phyloP scores from a whole-genome alignment of 345 rosid species.

The Melastoma malabathricum region DNA sequence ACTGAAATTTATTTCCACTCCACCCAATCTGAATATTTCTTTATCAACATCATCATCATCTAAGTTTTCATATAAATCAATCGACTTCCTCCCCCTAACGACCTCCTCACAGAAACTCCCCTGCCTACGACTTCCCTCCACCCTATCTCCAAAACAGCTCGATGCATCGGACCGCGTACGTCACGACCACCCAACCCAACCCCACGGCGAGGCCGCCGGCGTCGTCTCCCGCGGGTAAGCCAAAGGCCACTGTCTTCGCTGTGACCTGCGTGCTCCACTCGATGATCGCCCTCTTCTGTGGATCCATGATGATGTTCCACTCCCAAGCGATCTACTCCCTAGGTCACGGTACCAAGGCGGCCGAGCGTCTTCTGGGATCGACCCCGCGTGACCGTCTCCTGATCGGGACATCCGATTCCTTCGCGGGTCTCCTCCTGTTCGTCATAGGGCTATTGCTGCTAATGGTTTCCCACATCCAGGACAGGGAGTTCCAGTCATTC shows the following conservation, averaged over 20 bases:
- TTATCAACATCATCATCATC: too few species aligned
- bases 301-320: slow-evolving; percentile 60
- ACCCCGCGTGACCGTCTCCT: slow-evolving; percentile 60
- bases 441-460: slow-evolving; percentile 46
- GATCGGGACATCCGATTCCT: slow-evolving; percentile 61
- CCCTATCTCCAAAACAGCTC: too few species aligned
- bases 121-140: too few species aligned
- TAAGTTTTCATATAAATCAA: too few species aligned
- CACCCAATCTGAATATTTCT: too few species aligned
- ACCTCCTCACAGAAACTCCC: too few species aligned
- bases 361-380: slow-evolving; percentile 43
- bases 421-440: slow-evolving; percentile 53
- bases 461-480: slow-evolving; percentile 56
- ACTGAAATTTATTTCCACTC: too few species aligned
- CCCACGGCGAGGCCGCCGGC: slow-evolving; percentile 8
- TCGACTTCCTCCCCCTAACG: too few species aligned
- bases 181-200: neutral
- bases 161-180: too few species aligned
- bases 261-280: slow-evolving; percentile 60
- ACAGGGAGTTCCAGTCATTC: slow-evolving; percentile 42
- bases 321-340: slow-evolving; percentile 44
- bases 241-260: slow-evolving; percentile 13
- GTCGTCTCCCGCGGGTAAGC: slow-evolving; percentile 12
- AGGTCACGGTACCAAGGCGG: slow-evolving; percentile 44
- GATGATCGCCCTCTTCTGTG: slow-evolving; percentile 42